These are phyloP conservation scores for Aschersonia sp. DNA, from an alignment of 2,329 filamentous ascomycete genomes.

Conservation along the genomic window DNA sequence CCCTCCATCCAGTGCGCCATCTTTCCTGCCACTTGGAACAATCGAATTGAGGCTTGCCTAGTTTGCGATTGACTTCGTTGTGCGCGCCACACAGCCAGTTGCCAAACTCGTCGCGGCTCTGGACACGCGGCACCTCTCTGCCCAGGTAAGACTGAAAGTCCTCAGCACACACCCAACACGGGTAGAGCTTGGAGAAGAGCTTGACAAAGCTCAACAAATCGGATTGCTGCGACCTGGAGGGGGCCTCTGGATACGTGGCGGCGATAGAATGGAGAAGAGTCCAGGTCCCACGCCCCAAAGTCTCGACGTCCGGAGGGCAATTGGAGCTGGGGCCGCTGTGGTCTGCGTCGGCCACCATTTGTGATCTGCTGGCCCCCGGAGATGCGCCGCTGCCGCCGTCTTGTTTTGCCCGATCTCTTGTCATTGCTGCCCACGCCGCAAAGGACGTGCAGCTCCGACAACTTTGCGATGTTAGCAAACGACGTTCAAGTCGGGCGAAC, in stretches of 20 bases:
- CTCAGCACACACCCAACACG: slow-evolving; percentile 89
- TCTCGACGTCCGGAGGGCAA: slow-evolving; percentile 83
- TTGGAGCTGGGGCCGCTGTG: slow-evolving; percentile 35
- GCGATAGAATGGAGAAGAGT: slow-evolving; percentile 86
- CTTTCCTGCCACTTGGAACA: slow-evolving; percentile 83
- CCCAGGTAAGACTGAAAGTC: slow-evolving; percentile 78
- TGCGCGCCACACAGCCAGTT: slow-evolving; percentile 75
- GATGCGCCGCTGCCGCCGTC: not conserved
- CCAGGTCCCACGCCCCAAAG: slow-evolving; percentile 79
- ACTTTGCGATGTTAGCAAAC: slow-evolving; percentile 6
- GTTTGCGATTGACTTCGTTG: slow-evolving; percentile 75
- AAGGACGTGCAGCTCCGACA: slow-evolving; percentile 19
- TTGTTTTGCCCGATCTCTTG: slow-evolving; percentile 12
- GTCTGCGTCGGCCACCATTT: slow-evolving; percentile 15
- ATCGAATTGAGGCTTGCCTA: slow-evolving; percentile 86
- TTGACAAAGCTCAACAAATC: slow-evolving; percentile 67
- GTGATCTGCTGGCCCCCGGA: slow-evolving; percentile 7
- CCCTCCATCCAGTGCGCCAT: slow-evolving; percentile 82
- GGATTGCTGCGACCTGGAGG: slow-evolving; percentile 52
- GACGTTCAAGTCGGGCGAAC: not conserved
- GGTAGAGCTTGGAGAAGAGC: slow-evolving; percentile 76
- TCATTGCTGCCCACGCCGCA: slow-evolving; percentile 13
- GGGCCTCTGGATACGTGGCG: slow-evolving; percentile 64
- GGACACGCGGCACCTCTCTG: slow-evolving; percentile 48
- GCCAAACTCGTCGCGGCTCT: slow-evolving; percentile 55